phyloP scores from a whole-genome alignment of 2,329 filamentous ascomycete species.

The Plectosphaerella cucumerina region DNA sequence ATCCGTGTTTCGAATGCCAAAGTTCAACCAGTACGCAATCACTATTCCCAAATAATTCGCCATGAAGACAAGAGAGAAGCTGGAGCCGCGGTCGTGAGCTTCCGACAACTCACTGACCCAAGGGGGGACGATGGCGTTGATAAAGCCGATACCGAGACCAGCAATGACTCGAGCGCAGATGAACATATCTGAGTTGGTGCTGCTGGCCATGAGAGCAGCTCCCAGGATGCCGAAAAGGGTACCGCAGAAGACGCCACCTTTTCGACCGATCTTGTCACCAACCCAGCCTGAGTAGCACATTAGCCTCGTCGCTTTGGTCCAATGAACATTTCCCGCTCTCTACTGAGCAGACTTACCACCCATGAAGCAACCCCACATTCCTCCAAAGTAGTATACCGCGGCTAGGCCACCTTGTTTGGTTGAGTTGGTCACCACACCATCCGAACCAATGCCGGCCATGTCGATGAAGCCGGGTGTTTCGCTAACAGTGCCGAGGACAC shows the following conservation, averaged over 20 bases:
- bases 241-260: constrained; percentile 37
- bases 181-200: constrained; percentile 42
- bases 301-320: constrained; percentile 2
- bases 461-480: constrained; percentile 32
- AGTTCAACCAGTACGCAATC: constrained; percentile 34
- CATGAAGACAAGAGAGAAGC: constrained; percentile 69
- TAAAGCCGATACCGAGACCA: constrained; percentile 63
- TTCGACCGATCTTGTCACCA: not conserved
- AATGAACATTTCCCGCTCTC: constrained; percentile 49
- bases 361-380: constrained; percentile 44
- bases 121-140: constrained; percentile 67
- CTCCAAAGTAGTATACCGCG: constrained; percentile 49
- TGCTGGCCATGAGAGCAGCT: constrained; percentile 41
- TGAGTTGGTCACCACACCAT: constrained; percentile 41
- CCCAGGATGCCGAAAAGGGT: constrained; percentile 43
- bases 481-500: constrained; percentile 50
- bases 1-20: constrained; percentile 16
- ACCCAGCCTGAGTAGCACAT: not conserved
- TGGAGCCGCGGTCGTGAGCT: constrained; percentile 63
- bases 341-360: constrained; percentile 47
- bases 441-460: constrained; percentile 40
- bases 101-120: constrained; percentile 69
- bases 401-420: constrained; percentile 48
- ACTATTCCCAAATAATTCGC: constrained; percentile 55
- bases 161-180: constrained; percentile 54